Evolutionary conservation across 2,329 filamentous ascomycete species (phyloP).

Genomic region (Annulohypoxylon truncatum): DNA sequence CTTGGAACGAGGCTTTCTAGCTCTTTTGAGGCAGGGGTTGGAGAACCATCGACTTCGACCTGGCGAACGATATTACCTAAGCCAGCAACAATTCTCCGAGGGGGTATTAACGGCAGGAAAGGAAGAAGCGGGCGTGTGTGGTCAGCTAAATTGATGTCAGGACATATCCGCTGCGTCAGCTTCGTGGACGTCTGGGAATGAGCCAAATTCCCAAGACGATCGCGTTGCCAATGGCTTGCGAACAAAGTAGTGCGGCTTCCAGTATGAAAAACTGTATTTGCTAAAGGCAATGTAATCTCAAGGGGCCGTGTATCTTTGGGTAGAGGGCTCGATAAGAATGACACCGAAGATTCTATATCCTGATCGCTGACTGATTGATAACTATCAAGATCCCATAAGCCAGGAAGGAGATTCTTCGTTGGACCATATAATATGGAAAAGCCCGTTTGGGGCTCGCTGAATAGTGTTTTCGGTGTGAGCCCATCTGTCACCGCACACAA

Average conservation of each 20-base stretch:
- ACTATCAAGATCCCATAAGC: conserved; percentile 55
- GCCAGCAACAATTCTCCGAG: conserved; percentile 71
- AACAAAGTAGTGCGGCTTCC: conserved; percentile 70
- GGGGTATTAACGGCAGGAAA: conserved; percentile 71
- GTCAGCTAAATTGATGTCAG: conserved; percentile 31
- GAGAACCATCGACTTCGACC: conserved; percentile 61
- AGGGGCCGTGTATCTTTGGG: conserved; percentile 39
- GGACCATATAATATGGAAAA: conserved; percentile 65
- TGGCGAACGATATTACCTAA: conserved; percentile 84
- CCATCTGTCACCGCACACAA: conserved; percentile 68
- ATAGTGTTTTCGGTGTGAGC: conserved; percentile 55
- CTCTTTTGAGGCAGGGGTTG: conserved; percentile 75
- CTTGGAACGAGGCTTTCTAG: conserved; percentile 73
- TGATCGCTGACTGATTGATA: conserved; percentile 45
- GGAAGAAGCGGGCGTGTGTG: conserved; percentile 51
- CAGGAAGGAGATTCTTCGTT: conserved; percentile 56
- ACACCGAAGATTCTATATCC: conserved; percentile 56
- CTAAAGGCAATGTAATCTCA: conserved; percentile 70
- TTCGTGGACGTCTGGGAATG: conserved; percentile 52
- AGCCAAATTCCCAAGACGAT: conserved; percentile 36
- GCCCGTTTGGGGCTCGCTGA: conserved; percentile 54
- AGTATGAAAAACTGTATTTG: conserved; percentile 83
- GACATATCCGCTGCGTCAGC: conserved; percentile 52
- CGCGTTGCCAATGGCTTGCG: conserved; percentile 55
- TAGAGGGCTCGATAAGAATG: conserved; percentile 53